Evolutionary conservation across 345 rosid genomes (phyloP).

Genomic region (Gossypioides kirkii): DNA sequence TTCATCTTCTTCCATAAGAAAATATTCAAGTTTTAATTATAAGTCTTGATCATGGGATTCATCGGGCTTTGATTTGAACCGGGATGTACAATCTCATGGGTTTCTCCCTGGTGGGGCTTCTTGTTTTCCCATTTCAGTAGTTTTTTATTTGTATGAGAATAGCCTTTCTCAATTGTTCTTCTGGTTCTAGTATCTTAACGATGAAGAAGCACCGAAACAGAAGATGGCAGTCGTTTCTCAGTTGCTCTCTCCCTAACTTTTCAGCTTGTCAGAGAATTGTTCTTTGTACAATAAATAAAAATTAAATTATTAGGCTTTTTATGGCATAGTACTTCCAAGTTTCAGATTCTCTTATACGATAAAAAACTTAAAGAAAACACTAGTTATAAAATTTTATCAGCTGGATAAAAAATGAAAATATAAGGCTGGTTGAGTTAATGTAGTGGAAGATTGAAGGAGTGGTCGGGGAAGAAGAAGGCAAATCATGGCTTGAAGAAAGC

Average conservation of each 20-base stretch:
- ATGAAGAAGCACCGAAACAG: constrained; percentile 17
- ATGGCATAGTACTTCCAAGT: constrained; percentile 1
- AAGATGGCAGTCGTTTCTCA: constrained; percentile 1
- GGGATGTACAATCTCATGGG: constrained; percentile 44
- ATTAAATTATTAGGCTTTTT: not conserved
- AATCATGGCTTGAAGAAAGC: constrained; percentile 35
- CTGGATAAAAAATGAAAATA: not conserved
- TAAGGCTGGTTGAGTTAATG: not conserved
- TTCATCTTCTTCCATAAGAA: constrained; percentile 25
- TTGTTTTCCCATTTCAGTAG: not conserved
- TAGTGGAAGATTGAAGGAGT: constrained; percentile 16
- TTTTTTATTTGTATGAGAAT: not conserved
- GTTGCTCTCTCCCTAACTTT: not conserved
- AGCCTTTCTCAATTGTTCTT: not conserved
- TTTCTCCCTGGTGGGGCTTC: constrained; percentile 15
- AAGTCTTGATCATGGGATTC: constrained; percentile 20
- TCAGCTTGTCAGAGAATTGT: constrained; percentile 25
- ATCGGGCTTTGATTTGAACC: constrained; percentile 33
- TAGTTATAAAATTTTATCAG: not conserved
- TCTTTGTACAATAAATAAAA: constrained; percentile 5
- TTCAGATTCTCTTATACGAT: constrained; percentile 11
- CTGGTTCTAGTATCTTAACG: constrained; percentile 17
- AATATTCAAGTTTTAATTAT: constrained; percentile 20
- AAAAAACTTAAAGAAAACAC: not conserved
- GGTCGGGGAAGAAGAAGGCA: constrained; percentile 17